phyloP scores from a whole-genome alignment of 1,284 basidiomycete species.

The Moniliella sp. region DNA sequence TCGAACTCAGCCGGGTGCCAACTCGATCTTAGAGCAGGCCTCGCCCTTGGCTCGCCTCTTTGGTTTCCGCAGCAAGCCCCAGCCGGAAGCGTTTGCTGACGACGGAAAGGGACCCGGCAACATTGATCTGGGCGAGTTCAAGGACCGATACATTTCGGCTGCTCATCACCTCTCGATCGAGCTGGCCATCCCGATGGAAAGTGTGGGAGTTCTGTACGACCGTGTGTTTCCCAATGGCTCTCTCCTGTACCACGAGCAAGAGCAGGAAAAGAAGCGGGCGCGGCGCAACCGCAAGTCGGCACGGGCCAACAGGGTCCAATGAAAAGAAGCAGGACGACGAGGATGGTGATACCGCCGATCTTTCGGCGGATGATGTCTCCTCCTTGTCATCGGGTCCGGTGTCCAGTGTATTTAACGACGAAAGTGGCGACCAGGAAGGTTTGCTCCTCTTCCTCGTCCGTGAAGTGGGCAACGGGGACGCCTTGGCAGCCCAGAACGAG shows the following conservation, averaged over 20 bases:
- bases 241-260: constrained; percentile 2
- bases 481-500: constrained; percentile 32
- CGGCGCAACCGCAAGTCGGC: constrained; percentile 3
- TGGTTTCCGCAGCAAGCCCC: not conserved
- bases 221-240: constrained; percentile 38
- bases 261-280: not conserved
- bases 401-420: constrained; percentile 18
- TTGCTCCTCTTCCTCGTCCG: constrained; percentile 40
- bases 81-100: not conserved
- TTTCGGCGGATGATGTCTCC: constrained; percentile 17
- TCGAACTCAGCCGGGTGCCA: constrained; percentile 10
- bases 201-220: constrained; percentile 46
- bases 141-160: constrained; percentile 38
- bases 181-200: constrained; percentile 37
- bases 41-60: not conserved
- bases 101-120: constrained; percentile 4
- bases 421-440: constrained; percentile 33
- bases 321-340: constrained; percentile 8
- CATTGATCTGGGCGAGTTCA: constrained; percentile 34
- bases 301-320: constrained; percentile 1
- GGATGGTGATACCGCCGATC: constrained; percentile 4
- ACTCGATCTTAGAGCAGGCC: constrained; percentile 12
- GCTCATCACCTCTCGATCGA: constrained; percentile 36
- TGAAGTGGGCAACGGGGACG: constrained; percentile 20
- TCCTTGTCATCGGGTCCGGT: constrained; percentile 12